Base-by-base conservation (phyloP, 78 protist genomes). In the Cavenderia fasciculata region DNA sequence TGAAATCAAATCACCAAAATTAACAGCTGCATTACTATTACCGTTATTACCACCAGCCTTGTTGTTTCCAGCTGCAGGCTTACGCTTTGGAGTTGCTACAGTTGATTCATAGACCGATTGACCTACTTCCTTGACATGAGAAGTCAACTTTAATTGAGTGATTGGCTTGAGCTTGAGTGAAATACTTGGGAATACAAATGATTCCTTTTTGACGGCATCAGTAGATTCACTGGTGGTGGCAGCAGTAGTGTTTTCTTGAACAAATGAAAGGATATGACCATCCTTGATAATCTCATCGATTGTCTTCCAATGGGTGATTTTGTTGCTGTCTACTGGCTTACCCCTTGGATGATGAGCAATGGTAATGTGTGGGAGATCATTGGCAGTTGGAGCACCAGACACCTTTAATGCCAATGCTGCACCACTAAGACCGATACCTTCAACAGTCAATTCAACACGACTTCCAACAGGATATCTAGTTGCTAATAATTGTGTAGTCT, bases 281-380 rank as follows among this genome's bases (percentile, higher is more conserved):
- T 40, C 52, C 1, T 41, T 11, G 46, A 25, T 19, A n/a, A 82
- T 51, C 2, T 47, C 19, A 12, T 52, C 40, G 12, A 82, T 68
- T 56, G 79, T 38, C 41, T 19, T 47, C 90, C 90, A 82, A 29
- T 82, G 47, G 16, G 34, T 65, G 33, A 82, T 82, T 7, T 25
- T 14, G 25, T 82, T 82, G 25, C 71, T 56, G 41, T 82, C 90
- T 1, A 56, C 65, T 68, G 90, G 77, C 43, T 65, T 56, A 0
- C 47, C 90, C 12, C n/a, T 21, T 68, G 90, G 90, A 68, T 82
- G 90, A 31, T 66, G 72, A 10, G 90, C 90, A 25, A 82, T 19
- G 1, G 90, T 82, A 31, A 74, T 49, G 73, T 82, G 90, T 12
- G 52, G 33, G 51, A 82, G 38, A 14, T 40, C 47, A 56, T 82